Conservation (phyloP, 2,329 filamentous ascomycete genomes). For the Pseudopithomyces maydicus region DNA sequence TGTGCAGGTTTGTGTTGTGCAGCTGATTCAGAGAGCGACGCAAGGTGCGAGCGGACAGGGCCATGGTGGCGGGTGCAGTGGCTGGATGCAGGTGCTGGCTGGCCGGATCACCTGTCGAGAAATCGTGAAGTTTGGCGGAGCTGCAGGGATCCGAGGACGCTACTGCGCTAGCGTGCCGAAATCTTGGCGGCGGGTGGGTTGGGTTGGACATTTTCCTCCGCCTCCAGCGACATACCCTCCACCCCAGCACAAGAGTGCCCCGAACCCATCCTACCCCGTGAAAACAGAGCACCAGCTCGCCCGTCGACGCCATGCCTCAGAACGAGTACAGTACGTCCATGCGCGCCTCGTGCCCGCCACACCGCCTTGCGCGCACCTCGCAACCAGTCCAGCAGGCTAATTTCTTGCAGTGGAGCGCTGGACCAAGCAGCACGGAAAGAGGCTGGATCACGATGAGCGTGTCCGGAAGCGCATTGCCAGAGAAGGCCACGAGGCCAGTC, state of each 20-base stretch:
- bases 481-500: slow-evolving; percentile 84
- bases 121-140: slow-evolving; percentile 15
- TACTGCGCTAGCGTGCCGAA: slow-evolving; percentile 17
- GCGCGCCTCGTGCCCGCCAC: too few relatives aligned
- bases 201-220: slow-evolving; percentile 4
- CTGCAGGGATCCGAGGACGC: slow-evolving; percentile 22
- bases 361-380: too few relatives aligned
- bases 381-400: not conserved
- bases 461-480: slow-evolving; percentile 84
- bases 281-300: slow-evolving; percentile 1
- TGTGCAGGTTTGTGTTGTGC: slow-evolving; percentile 52
- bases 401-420: slow-evolving; percentile 65
- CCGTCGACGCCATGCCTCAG: slow-evolving; percentile 65
- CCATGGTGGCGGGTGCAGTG: slow-evolving; percentile 32
- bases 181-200: slow-evolving; percentile 11
- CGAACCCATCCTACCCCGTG: not conserved
- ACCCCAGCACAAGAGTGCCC: slow-evolving; percentile 11
- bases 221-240: slow-evolving; percentile 3
- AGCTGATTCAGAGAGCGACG: slow-evolving; percentile 69
- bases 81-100: slow-evolving; percentile 14
- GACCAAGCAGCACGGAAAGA: slow-evolving; percentile 62
- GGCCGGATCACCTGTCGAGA: slow-evolving; percentile 4
- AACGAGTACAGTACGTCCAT: slow-evolving; percentile 64
- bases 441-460: slow-evolving; percentile 83
- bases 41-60: slow-evolving; percentile 58